Conservation (phyloP, 1,139 yeast species). For the Pichia sp. region DNA sequence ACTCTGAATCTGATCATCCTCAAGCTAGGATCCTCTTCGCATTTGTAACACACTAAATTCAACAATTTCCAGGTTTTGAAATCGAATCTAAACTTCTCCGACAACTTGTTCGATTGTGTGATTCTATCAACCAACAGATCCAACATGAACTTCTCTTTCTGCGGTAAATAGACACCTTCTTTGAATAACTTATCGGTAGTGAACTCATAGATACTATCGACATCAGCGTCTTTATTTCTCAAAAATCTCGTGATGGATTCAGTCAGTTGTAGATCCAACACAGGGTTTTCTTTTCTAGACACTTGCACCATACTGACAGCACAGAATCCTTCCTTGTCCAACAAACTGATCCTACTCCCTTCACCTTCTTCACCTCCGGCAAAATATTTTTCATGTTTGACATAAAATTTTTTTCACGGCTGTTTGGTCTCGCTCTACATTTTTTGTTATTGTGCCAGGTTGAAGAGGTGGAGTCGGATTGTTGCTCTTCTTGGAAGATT, state of each 20-base stretch:
- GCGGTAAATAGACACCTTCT: conserved; percentile 46
- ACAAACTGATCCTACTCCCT: too few relatives aligned
- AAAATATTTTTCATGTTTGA: too few relatives aligned
- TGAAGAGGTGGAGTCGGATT: too few relatives aligned
- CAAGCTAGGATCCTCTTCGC: conserved; percentile 14
- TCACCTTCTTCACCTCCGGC: too few relatives aligned
- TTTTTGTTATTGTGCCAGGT: too few relatives aligned
- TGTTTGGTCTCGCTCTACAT: too few relatives aligned
- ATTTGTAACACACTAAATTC: conserved; percentile 31
- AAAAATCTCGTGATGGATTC: conserved; percentile 42
- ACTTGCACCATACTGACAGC: too few relatives aligned
- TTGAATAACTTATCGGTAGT: conserved; percentile 33
- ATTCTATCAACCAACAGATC: conserved; percentile 64
- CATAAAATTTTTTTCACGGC: too few relatives aligned
- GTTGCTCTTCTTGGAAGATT: too few relatives aligned
- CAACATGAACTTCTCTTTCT: conserved; percentile 47
- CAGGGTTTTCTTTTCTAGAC: too few relatives aligned
- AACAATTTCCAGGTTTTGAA: conserved; percentile 41
- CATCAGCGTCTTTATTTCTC: conserved; percentile 44
- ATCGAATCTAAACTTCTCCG: conserved; percentile 35
- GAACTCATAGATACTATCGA: conserved; percentile 35
- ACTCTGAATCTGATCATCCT: conserved; percentile 15
- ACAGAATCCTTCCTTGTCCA: too few relatives aligned
- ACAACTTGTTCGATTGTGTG: conserved; percentile 32
- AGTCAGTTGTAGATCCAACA: conserved; percentile 2